These are phyloP conservation scores for Luffa aegyptiaca DNA, from an alignment of 306 rosid genomes.

Conservation along the genomic window DNA sequence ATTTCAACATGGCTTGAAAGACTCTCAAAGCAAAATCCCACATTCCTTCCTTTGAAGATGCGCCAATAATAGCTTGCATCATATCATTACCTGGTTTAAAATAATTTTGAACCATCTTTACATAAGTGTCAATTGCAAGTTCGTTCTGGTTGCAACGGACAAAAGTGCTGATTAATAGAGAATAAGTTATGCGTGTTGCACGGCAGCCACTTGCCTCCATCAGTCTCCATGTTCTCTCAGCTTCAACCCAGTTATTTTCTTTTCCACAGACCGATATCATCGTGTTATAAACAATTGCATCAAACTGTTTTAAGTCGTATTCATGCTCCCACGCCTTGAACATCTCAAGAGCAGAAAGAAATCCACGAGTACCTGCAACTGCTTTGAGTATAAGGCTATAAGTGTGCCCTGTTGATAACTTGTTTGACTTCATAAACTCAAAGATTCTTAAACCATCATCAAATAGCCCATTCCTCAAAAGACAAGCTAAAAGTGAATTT, in stretches of 20 bases:
- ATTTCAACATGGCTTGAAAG: conserved; percentile 49
- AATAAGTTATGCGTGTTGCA: conserved; percentile 50
- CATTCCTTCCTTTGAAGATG: conserved; percentile 61
- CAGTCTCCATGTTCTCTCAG: conserved; percentile 64
- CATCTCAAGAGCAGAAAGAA: conserved; percentile 37
- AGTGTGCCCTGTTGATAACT: conserved; percentile 54
- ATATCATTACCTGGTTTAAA: conserved; percentile 48
- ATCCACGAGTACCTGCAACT: conserved; percentile 39
- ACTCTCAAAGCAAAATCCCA: conserved; percentile 53
- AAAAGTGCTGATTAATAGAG: conserved; percentile 54
- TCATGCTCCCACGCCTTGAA: conserved; percentile 41
- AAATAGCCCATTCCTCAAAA: conserved; percentile 50
- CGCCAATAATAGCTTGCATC: conserved; percentile 56
- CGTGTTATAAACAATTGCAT: conserved; percentile 65
- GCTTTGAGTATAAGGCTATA: conserved; percentile 74
- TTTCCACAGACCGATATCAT: conserved; percentile 65
- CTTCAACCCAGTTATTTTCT: conserved; percentile 55
- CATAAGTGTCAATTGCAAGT: conserved; percentile 65
- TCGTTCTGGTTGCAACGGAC: conserved; percentile 50
- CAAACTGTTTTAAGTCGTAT: conserved; percentile 35
- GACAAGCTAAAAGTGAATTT: conserved; percentile 71
- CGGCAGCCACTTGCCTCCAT: conserved; percentile 46
- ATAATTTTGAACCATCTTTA: conserved; percentile 57
- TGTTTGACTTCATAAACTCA: conserved; percentile 32
- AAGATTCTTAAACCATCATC: conserved; percentile 57